Conservation (phyloP, 257 asterid genomes). For the Plectranthus barbatus region DNA sequence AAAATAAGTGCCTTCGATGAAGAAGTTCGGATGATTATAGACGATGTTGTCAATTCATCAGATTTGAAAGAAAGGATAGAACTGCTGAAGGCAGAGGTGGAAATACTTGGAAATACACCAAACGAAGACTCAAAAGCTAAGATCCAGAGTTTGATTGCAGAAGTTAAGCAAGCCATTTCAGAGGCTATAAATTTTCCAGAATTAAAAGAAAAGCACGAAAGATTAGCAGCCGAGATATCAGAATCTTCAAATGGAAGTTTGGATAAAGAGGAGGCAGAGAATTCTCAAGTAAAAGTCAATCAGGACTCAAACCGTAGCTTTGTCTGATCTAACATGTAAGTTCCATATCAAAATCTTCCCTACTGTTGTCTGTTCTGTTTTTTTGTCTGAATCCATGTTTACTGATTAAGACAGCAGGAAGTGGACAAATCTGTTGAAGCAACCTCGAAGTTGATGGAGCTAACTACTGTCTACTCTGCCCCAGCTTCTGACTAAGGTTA, state of each 20-base stretch:
- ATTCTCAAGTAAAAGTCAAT: slow-evolving; percentile 23
- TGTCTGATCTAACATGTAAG: slow-evolving; percentile 41
- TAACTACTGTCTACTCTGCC: not conserved
- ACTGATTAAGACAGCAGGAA: too few species aligned
- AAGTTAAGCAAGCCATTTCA: slow-evolving; percentile 42
- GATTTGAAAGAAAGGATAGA: slow-evolving; percentile 61
- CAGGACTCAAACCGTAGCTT: slow-evolving; percentile 30
- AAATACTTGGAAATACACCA: slow-evolving; percentile 41
- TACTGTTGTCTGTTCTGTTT: too few species aligned
- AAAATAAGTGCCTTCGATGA: slow-evolving; percentile 32
- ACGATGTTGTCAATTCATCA: slow-evolving; percentile 37
- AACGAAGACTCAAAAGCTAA: slow-evolving; percentile 39
- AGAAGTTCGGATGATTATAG: slow-evolving; percentile 38
- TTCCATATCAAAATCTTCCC: too few species aligned
- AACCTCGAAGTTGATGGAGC: slow-evolving; percentile 13
- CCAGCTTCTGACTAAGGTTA: not conserved
- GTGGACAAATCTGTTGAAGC: slow-evolving; percentile 31
- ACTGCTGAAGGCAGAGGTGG: slow-evolving; percentile 43
- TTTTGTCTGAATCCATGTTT: too few species aligned
- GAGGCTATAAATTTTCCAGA: slow-evolving; percentile 39
- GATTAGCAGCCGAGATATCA: slow-evolving; percentile 38
- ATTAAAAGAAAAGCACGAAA: too few species aligned
- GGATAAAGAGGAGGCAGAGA: slow-evolving; percentile 16
- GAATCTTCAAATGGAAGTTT: slow-evolving; percentile 46
- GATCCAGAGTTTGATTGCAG: slow-evolving; percentile 44